phyloP scores from a whole-genome alignment of 2,329 filamentous ascomycete genomes.

The Leptographium lundbergii region DNA sequence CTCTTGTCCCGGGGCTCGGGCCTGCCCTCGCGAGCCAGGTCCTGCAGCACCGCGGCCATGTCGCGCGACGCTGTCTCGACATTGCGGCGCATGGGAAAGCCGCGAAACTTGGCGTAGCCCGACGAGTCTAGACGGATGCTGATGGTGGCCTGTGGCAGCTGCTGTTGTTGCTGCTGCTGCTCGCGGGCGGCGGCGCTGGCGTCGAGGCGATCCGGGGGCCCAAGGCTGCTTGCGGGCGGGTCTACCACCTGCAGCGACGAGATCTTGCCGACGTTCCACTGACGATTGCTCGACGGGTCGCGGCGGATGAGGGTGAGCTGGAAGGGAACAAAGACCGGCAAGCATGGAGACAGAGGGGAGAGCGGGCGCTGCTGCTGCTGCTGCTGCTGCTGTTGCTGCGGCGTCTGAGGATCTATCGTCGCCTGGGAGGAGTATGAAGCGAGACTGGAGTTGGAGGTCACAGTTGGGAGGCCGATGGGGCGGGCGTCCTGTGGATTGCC shows the following conservation, averaged over 20 bases:
- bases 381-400: too few relatives aligned
- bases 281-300: constrained; percentile 52
- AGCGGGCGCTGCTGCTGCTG: too few relatives aligned
- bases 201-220: background rate
- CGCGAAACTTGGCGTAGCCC: constrained; percentile 45
- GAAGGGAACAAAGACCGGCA: constrained; percentile 28
- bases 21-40: background rate
- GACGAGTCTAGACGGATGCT: constrained; percentile 40
- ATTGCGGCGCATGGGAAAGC: constrained; percentile 25
- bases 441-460: background rate
- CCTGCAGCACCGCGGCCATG: background rate
- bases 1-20: background rate
- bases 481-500: background rate
- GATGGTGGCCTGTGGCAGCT: constrained; percentile 30
- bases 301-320: constrained; percentile 58
- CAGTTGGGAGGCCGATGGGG: background rate
- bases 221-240: background rate
- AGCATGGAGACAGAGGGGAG: constrained; percentile 4
- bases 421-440: background rate
- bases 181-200: background rate
- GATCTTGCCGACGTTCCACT: constrained; percentile 65
- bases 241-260: constrained; percentile 33
- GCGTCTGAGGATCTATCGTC: too few relatives aligned
- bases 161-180: constrained; percentile 5
- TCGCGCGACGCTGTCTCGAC: constrained; percentile 3